phyloP scores from a whole-genome alignment of 495 filamentous ascomycete species.

The Aspergillus egyptiacus region DNA sequence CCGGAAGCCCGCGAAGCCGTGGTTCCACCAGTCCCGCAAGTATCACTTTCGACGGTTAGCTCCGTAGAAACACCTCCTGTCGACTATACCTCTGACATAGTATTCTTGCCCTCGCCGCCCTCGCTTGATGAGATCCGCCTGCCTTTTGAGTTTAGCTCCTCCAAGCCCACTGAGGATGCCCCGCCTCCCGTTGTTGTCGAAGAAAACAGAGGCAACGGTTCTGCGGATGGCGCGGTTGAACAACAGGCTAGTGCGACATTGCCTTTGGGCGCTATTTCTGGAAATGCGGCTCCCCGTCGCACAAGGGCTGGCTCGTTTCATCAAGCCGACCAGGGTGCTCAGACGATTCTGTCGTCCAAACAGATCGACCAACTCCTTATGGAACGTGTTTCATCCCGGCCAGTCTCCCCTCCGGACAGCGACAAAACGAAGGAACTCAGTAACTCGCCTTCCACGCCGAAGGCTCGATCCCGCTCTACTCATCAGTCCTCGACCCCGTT shows the following conservation, averaged over 20 bases:
- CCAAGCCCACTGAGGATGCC: slow-evolving; percentile 17
- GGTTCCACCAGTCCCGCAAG: slow-evolving; percentile 10
- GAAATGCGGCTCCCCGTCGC: slow-evolving; percentile 34
- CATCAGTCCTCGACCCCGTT: slow-evolving; percentile 32
- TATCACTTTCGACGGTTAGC: slow-evolving; percentile 36
- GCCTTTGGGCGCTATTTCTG: slow-evolving; percentile 40
- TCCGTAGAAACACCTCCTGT: slow-evolving; percentile 39
- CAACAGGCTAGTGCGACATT: slow-evolving; percentile 38
- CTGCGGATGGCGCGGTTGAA: slow-evolving; percentile 30
- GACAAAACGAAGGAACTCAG: slow-evolving; percentile 28
- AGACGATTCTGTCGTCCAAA: slow-evolving; percentile 68
- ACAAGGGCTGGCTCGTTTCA: slow-evolving; percentile 30
- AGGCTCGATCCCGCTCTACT: slow-evolving; percentile 31
- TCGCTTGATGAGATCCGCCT: slow-evolving; percentile 13
- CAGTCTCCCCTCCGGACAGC: slow-evolving; percentile 32
- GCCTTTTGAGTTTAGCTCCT: slow-evolving; percentile 8
- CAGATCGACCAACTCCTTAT: slow-evolving; percentile 63
- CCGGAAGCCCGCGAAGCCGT: slow-evolving; percentile 17
- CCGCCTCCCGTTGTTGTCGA: slow-evolving; percentile 42
- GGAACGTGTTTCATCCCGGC: slow-evolving; percentile 31
- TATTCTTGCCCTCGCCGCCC: slow-evolving; percentile 18
- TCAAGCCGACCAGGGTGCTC: slow-evolving; percentile 61
- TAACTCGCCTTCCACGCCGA: slow-evolving; percentile 35
- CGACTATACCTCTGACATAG: slow-evolving; percentile 1
- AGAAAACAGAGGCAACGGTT: slow-evolving; percentile 46